Conservation (phyloP, 306 rosid genomes). For the Morella rubra region DNA sequence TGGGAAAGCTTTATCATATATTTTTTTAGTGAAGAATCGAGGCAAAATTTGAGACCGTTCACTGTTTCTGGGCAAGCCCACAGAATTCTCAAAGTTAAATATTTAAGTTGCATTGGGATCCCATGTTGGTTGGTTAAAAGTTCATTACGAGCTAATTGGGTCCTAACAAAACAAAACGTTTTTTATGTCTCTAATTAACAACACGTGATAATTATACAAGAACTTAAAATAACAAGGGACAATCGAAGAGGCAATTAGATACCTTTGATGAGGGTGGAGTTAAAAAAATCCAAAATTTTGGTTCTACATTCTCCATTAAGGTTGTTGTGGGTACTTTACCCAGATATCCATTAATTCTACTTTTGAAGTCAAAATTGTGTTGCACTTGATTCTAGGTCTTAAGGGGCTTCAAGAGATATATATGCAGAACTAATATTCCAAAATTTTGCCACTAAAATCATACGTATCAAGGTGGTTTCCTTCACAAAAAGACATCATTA, state of each 20-base stretch:
- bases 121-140: constrained; percentile 20
- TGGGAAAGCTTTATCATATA: background rate
- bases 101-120: background rate
- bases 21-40: background rate
- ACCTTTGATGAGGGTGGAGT: too few species aligned
- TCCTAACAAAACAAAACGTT: background rate
- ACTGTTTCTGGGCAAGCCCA: constrained; percentile 15
- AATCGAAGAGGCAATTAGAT: too few species aligned
- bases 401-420: too few species aligned
- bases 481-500: background rate
- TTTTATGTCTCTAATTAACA: background rate
- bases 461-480: background rate
- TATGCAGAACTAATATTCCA: too few species aligned
- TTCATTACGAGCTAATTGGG: background rate
- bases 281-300: too few species aligned
- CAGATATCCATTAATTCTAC: background rate
- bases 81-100: background rate
- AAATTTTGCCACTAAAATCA: background rate
- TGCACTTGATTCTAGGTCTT: too few species aligned
- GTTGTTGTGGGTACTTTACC: background rate
- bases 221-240: too few species aligned
- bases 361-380: too few species aligned
- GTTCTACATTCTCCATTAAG: background rate
- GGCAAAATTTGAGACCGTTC: constrained; percentile 5
- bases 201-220: background rate